Base-by-base conservation (phyloP, 345 rosid genomes). In the Combretum micranthum region DNA sequence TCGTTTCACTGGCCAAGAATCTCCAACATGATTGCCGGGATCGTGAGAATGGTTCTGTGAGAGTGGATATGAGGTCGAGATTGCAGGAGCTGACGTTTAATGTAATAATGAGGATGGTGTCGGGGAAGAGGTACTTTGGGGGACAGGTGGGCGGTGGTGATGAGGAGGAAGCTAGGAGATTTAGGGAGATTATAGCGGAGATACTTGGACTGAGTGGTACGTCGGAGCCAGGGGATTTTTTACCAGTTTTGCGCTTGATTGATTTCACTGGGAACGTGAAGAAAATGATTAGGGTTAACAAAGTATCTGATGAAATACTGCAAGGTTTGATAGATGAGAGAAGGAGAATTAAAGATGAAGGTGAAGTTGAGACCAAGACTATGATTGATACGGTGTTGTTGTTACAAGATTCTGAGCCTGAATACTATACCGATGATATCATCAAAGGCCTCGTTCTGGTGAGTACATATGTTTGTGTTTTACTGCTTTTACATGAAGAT, bases 371-470 rank as follows among this genome's bases (percentile, higher is more conserved):
- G n/a, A 66, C 32, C 13, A 52, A 54, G 17, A 44, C 64, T 1
- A 25, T 67, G 18, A 63, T 67, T 10, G 68, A 59, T 2, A 3
- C 14, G 16, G 54, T 67, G 55, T 7, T 66, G 19, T 51, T 60
- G 2, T 25, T 62, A 26, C 68, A 49, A 60, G 61, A 55, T 15
- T 48, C 60, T 25, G 63, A 72, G 32, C 62, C 68, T n/a, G n/a
- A n/a, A n/a, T 11, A 20, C 15, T 72, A 61, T 13, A 47, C 59
- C 7, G 75, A 66, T 26, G 45, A 32, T 17, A 49, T 32, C 47
- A 66, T 71, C 55, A 66, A 57, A 47, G 68, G 53, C 20, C 22
- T 64, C n/a, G 52, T 62, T 12, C 19, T 60, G 69, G 64, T 60
- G 1, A 32, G 39, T 32, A 7, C n/a, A n/a, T n/a, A n/a, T n/a